Evolutionary conservation across 2,329 filamentous ascomycete species (phyloP).

Genomic region (Aureobasidium leucospermi): DNA sequence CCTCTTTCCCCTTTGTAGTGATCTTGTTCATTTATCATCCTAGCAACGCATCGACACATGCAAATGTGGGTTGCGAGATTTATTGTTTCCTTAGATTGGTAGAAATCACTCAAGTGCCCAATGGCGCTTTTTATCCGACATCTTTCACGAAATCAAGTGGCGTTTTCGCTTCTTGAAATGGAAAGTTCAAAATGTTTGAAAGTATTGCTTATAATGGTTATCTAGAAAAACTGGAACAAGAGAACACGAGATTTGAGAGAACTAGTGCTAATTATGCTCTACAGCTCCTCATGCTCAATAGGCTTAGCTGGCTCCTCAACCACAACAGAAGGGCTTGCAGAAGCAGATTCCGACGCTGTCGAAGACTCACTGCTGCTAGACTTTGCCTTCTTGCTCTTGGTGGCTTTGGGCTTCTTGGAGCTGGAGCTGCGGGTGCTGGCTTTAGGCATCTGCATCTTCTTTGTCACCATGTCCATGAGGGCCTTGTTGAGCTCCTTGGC

Average conservation of each 20-base stretch:
- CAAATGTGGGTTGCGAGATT: too few relatives aligned
- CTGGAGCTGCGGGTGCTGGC: slow-evolving; percentile 23
- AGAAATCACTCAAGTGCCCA: too few relatives aligned
- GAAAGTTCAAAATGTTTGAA: too few relatives aligned
- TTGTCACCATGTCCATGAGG: slow-evolving; percentile 63
- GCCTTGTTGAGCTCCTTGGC: slow-evolving; percentile 64
- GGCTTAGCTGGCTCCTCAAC: slow-evolving; percentile 4
- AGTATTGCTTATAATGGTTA: background rate
- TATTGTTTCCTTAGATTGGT: too few relatives aligned
- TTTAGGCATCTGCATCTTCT: slow-evolving; percentile 47
- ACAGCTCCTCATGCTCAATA: slow-evolving; percentile 16
- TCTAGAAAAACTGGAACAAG: background rate
- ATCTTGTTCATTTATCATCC: too few relatives aligned
- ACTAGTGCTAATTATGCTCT: background rate
- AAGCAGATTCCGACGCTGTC: background rate
- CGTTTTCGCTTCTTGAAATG: too few relatives aligned
- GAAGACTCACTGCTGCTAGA: slow-evolving; percentile 2
- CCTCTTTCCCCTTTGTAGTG: too few relatives aligned
- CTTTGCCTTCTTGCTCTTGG: slow-evolving; percentile 27
- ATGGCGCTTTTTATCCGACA: too few relatives aligned
- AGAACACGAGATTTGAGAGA: background rate
- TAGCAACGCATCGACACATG: too few relatives aligned
- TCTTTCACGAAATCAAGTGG: too few relatives aligned
- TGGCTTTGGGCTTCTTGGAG: slow-evolving; percentile 27
- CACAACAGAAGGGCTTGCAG: background rate